phyloP scores from a whole-genome alignment of 176 grass and related monocot genomes.

The Paspalum notatum region DNA sequence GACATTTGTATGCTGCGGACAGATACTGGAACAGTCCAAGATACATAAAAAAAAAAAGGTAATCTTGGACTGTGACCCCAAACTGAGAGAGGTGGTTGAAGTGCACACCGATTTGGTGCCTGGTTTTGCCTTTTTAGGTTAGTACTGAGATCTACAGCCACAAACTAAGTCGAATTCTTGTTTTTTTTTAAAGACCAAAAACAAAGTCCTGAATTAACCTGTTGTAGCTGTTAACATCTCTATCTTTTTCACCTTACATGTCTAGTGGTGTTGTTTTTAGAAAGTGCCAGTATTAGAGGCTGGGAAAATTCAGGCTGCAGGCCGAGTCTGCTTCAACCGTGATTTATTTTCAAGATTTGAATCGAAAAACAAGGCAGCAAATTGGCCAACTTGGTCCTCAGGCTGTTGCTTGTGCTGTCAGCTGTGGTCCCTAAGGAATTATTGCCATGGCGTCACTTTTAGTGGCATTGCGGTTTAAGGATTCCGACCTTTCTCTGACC shows the following conservation, averaged over 20 bases:
- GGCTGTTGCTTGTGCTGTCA: background rate
- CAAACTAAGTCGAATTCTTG: background rate
- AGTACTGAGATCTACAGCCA: conserved; percentile 6
- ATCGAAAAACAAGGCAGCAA: conserved; percentile 6
- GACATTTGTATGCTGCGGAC: conserved; percentile 3
- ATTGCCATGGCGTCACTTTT: conserved; percentile 21
- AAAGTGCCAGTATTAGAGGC: conserved; percentile 11
- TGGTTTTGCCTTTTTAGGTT: conserved; percentile 46
- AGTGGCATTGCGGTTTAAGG: conserved; percentile 24
- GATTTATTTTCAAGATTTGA: conserved; percentile 1
- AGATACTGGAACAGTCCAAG: conserved; percentile 9
- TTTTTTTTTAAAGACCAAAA: background rate
- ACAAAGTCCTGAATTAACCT: background rate
- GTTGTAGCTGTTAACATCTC: background rate
- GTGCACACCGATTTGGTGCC: conserved; percentile 46
- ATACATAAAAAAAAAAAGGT: background rate
- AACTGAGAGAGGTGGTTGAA: conserved; percentile 15
- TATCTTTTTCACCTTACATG: conserved; percentile 42
- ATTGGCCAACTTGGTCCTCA: conserved; percentile 43
- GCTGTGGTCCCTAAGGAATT: conserved; percentile 21
- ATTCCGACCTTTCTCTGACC: background rate
- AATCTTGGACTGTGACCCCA: conserved; percentile 25
- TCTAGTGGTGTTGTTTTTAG: conserved; percentile 7
- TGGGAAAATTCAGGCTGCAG: background rate
- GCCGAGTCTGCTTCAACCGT: background rate